Percentiles rank a stretch among this genome's conserved stretches.
These are phyloP conservation scores for Caryocar brasiliense DNA, from an alignment of 441 rosid species.

Conservation along the genomic window DNA sequence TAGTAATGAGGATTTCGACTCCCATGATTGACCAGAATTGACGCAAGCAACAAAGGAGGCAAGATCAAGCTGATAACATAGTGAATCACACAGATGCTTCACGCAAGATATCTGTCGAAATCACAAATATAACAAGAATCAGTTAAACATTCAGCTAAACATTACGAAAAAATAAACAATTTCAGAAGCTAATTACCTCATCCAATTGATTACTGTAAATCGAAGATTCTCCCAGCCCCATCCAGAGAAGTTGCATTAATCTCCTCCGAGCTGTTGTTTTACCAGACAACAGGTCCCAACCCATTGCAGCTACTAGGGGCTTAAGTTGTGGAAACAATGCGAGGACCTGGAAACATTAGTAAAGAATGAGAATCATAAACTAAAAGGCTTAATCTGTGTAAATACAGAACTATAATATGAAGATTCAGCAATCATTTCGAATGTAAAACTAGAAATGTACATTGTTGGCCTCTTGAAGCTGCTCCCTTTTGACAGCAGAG, in stretches of 20 bases:
- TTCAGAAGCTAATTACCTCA: slow-evolving; percentile 38
- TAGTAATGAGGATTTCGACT: slow-evolving; percentile 54
- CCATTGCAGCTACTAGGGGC: slow-evolving; percentile 87
- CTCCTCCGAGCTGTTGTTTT: slow-evolving; percentile 63
- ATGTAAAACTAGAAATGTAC: slow-evolving; percentile 43
- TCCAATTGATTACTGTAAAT: slow-evolving; percentile 53
- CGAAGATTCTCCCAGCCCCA: slow-evolving; percentile 68
- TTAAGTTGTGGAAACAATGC: slow-evolving; percentile 65
- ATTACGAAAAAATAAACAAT: background rate
- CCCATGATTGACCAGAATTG: slow-evolving; percentile 82
- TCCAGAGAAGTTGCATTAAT: slow-evolving; percentile 78
- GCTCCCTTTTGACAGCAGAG: slow-evolving; percentile 59
- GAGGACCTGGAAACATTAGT: slow-evolving; percentile 50
- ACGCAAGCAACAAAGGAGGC: slow-evolving; percentile 82
- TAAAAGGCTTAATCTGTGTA: too few relatives aligned
- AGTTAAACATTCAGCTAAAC: background rate
- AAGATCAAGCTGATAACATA: slow-evolving; percentile 84
- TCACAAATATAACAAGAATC: background rate
- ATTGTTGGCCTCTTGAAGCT: slow-evolving; percentile 76
- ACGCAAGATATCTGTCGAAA: slow-evolving; percentile 70
- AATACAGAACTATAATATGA: too few relatives aligned
- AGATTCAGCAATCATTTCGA: slow-evolving; percentile 8
- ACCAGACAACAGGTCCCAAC: slow-evolving; percentile 86
- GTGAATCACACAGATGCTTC: slow-evolving; percentile 74
- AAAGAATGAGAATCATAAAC: slow-evolving; percentile 14